phyloP scores from a whole-genome alignment of 805 yeast species.

The Yamadazyma akitaensis region DNA sequence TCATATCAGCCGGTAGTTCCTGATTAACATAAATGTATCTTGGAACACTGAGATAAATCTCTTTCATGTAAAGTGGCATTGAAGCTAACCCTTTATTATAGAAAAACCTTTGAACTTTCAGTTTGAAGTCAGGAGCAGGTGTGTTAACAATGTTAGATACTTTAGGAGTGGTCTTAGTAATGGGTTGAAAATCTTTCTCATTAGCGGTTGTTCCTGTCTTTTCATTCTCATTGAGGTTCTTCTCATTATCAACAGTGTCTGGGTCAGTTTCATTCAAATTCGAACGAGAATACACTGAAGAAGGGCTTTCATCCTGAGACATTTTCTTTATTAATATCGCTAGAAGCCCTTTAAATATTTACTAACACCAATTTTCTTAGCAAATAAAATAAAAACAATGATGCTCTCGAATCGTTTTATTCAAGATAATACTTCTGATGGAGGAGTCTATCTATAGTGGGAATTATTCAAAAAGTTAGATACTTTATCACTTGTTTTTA shows the following conservation, averaged over 20 bases:
- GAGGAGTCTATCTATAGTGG: too few species aligned
- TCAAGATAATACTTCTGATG: too few species aligned
- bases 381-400: too few species aligned
- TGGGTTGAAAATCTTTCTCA: background rate
- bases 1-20: slow-evolving; percentile 44
- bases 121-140: slow-evolving; percentile 22
- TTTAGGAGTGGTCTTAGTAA: background rate
- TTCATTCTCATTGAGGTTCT: background rate
- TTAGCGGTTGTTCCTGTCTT: background rate
- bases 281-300: slow-evolving; percentile 1
- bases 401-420: too few species aligned
- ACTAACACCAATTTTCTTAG: too few species aligned
- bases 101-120: slow-evolving; percentile 17
- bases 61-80: slow-evolving; percentile 33
- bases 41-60: slow-evolving; percentile 36
- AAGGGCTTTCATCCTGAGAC: slow-evolving; percentile 3
- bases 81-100: slow-evolving; percentile 22
- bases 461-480: too few species aligned
- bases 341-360: too few species aligned
- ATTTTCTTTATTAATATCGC: background rate
- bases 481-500: too few species aligned
- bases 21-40: slow-evolving; percentile 49
- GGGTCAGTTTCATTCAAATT: slow-evolving; percentile 5
- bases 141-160: slow-evolving; percentile 10
- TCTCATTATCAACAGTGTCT: background rate